Base-by-base conservation (phyloP, 1,284 basidiomycete species). In the Gastroboletus turbinatus region DNA sequence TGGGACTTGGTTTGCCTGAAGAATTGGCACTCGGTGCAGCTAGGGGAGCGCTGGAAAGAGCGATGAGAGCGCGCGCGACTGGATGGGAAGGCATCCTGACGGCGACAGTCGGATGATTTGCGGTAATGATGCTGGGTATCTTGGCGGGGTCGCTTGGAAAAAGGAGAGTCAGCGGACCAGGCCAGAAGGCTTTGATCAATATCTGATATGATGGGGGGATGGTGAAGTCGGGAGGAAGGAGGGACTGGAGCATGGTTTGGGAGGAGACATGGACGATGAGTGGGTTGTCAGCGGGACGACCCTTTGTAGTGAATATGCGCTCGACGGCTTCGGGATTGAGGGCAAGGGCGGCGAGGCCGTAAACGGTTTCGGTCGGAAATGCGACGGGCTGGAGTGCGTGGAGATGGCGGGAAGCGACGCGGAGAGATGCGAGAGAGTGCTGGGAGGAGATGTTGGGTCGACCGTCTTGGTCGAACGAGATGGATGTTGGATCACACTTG, bases 351-450 rank as follows among this genome's bases (percentile, higher is more conserved):
- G 93, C 97, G 5, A 99, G 84, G 1, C 97, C 97, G 71, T 99
- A 99, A 23, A 99, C 97, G 0, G 97, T 99, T 75, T 99, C 97
- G 30, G 97, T 98, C 0, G 97, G 96, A 67, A 99, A 94, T 0
- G 90, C 95, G 40, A 99, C 92, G 16, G 79, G 76, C 57, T 79
- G 73, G 29, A 70, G 62, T 36, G 74, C 69, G 46, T 75, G 64
- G 30, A 88, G 77, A 59, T 80, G 76, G 53, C 75, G 72, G 8
- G 81, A 70, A 5, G 86, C 87, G 25, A 63, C 62, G 53, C 75
- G 65, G 54, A 88, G 71, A 9, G 82, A 76, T 8, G 73, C 64
- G 30, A 72, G 65, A 10, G 85, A 82, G 52, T 76, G 72, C 38
- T 70, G 63, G 25, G 75, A 80, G 5, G 77, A 66, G 47, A 87